Conservation (phyloP, 1,284 basidiomycete genomes). For the Cryptococcus neoformans region DNA sequence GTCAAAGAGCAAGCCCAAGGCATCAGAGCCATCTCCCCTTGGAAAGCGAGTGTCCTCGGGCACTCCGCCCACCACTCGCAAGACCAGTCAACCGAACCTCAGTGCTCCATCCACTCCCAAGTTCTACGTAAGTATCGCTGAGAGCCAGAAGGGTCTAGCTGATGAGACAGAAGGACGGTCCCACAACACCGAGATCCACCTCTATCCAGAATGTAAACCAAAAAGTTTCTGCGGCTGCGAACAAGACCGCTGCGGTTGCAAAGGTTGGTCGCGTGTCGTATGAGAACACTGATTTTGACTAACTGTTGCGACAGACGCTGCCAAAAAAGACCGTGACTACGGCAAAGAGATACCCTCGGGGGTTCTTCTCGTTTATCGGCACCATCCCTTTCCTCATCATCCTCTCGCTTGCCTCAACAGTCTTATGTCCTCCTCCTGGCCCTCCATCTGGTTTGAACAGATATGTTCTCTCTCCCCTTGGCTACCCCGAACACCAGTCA, state of each 20-base stretch:
- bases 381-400: constrained; percentile 38
- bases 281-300: neutral
- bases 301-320: constrained; percentile 8
- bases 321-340: constrained; percentile 19
- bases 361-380: constrained; percentile 31
- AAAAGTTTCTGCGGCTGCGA: constrained; percentile 3
- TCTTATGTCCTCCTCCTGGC: constrained; percentile 38
- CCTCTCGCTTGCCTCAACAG: constrained; percentile 40
- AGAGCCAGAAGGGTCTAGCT: neutral
- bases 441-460: constrained; percentile 24
- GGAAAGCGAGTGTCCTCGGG: constrained; percentile 4
- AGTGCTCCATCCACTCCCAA: constrained; percentile 10
- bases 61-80: constrained; percentile 5
- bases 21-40: constrained; percentile 4
- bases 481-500: constrained; percentile 22
- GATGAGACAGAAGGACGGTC: too few relatives aligned
- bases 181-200: too few relatives aligned
- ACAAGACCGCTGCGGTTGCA: constrained; percentile 15
- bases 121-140: constrained; percentile 23
- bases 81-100: constrained; percentile 9
- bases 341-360: constrained; percentile 27
- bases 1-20: constrained; percentile 12
- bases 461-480: constrained; percentile 33
- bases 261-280: constrained; percentile 18
- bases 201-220: too few relatives aligned